These are phyloP conservation scores for Komagataella mondaviorum DNA, from an alignment of 805 yeast species.

Conservation along the genomic window DNA sequence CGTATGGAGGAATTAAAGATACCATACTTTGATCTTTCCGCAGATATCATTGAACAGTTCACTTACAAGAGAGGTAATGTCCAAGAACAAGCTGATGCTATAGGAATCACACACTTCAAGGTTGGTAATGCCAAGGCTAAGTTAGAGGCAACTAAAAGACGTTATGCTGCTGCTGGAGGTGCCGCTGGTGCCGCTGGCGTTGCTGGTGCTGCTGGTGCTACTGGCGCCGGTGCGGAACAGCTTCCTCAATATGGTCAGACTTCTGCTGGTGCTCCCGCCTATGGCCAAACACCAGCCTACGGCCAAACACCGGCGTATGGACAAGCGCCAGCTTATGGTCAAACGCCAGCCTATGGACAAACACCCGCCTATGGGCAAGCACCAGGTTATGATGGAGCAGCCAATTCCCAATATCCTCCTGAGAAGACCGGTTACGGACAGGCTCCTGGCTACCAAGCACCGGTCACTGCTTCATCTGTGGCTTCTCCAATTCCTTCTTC, in stretches of 20 bases:
- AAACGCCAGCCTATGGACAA: conserved; percentile 12
- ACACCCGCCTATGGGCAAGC: conserved; percentile 14
- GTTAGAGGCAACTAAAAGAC: conserved; percentile 69
- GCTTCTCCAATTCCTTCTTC: conserved; percentile 5
- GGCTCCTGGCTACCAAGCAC: conserved; percentile 8
- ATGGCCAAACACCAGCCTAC: conserved; percentile 17
- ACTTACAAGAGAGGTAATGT: conserved; percentile 75
- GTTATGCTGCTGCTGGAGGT: conserved; percentile 36
- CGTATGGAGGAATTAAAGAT: conserved; percentile 94
- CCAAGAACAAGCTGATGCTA: conserved; percentile 79
- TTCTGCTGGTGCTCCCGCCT: conserved; percentile 13
- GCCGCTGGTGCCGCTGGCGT: conserved; percentile 21
- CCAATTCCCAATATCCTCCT: conserved; percentile 12
- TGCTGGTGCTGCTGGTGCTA: conserved; percentile 10
- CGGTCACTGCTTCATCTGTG: conserved; percentile 12
- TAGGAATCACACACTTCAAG: conserved; percentile 85
- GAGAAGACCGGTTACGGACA: conserved; percentile 11
- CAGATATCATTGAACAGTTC: conserved; percentile 78
- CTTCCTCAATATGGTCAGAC: conserved; percentile 9
- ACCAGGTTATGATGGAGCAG: conserved; percentile 11
- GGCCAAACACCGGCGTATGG: conserved; percentile 16
- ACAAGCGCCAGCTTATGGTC: conserved; percentile 13
- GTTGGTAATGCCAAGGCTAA: conserved; percentile 79
- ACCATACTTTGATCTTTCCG: conserved; percentile 81
- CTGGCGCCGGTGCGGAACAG: conserved; percentile 13